Base-by-base conservation (phyloP, 108 stramenopile species). In the Skeletonema marinoi region DNA sequence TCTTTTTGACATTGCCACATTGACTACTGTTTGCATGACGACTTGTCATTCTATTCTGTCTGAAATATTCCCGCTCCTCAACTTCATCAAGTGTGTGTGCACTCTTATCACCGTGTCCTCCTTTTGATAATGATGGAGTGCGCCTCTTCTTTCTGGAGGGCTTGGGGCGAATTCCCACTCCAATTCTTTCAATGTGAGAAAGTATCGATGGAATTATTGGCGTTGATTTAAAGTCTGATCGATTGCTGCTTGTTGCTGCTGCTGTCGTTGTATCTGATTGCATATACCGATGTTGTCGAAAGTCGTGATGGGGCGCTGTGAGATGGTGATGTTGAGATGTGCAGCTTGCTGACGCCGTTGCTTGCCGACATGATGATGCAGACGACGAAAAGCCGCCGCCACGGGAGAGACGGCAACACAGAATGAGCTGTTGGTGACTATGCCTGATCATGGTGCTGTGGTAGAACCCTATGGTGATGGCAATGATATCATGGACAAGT, bases 131-230 rank as follows among this genome's bases (percentile, higher is more conserved):
- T 8, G 59, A 32, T 46, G 60, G 16, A 12, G 59, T 46, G 35
- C 66, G 56, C 58, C 62, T 78, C 51, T 60, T 68, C 17, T 71
- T 63, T 66, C 68, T 54, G 21, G 68, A 38, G 6, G 31, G 63
- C 32, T 73, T 63, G 68, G 75, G 29, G 58, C 64, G 50, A 60
- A 87, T 81, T 7, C 91, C 92, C 0, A 92, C 89, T 21, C 92
- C 92, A 68, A 92, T 84, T 29, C 63, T 51, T 62, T 87, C 61
- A 39, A 92, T 92, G 62, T 92, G 80, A 19, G 80, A 46, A 11
- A 89, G 72, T 65, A 92, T 86, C 14, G 85, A 84, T 8, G 92
- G 85, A 46, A 90, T 61, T 6, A 90, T 75, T 3, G 87, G 88
- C 38, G 81, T 82, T 7, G 75, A 39, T 68, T 66, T 56, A 46